A percentile compares a stretch with the other conserved stretches of the same genome.
Conservation (phyloP, 306 rosid species). For the Rubus parviflorus region DNA sequence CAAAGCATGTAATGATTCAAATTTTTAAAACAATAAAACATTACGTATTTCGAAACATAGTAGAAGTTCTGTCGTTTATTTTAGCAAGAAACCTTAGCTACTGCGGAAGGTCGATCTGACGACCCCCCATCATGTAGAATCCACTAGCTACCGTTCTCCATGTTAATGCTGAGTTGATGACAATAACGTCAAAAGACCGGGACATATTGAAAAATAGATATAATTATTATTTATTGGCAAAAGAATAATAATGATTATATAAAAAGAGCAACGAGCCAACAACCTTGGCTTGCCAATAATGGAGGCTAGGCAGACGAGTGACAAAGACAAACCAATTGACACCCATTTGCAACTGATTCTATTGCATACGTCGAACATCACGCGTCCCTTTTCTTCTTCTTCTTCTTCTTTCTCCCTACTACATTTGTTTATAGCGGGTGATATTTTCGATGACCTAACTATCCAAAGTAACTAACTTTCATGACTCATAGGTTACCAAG, state of each 20-base stretch:
- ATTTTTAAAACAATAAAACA: background rate
- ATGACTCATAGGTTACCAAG: background rate
- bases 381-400: background rate
- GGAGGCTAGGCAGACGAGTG: background rate
- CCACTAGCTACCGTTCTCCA: background rate
- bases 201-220: background rate
- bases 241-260: background rate
- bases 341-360: background rate
- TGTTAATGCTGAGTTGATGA: background rate
- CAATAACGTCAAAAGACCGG: slow-evolving; percentile 3
- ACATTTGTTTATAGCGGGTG: background rate
- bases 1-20: no score
- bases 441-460: background rate
- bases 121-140: background rate
- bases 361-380: slow-evolving; percentile 8
- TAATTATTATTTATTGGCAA: background rate
- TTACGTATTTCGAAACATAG: background rate
- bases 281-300: background rate
- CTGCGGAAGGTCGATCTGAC: background rate
- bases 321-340: slow-evolving; percentile 4
- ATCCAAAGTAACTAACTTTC: background rate
- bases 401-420: background rate
- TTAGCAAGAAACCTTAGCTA: no score
- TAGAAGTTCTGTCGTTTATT: background rate
- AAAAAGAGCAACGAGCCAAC: background rate